These are phyloP conservation scores for Phytophthora sojae DNA, from an alignment of 352 stramenopile genomes.

Conservation along the genomic window DNA sequence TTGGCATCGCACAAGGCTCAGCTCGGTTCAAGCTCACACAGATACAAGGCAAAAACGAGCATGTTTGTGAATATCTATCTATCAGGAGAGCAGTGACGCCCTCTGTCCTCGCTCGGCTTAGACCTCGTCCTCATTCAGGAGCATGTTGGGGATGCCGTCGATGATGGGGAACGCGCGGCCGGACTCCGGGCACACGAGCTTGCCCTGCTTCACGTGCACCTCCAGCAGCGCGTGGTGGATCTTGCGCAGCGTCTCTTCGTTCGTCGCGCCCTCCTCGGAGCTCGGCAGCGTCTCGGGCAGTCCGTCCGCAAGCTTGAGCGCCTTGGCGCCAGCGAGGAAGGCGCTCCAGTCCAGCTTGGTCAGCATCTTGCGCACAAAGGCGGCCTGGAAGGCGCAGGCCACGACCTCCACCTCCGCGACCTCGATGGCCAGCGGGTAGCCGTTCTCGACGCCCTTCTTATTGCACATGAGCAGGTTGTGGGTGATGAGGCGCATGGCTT, in stretches of 20 bases:
- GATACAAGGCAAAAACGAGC: conserved; percentile 6
- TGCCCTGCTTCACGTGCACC: conserved; percentile 96
- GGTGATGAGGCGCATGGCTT: conserved; percentile 91
- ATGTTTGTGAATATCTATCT: conserved; percentile 43
- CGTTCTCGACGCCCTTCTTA: conserved; percentile 93
- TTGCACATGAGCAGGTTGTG: conserved; percentile 96
- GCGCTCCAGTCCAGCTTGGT: conserved; percentile 90
- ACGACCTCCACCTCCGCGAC: conserved; percentile 83
- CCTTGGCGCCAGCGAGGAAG: conserved; percentile 82
- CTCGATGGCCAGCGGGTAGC: conserved; percentile 93
- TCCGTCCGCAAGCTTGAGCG: conserved; percentile 74
- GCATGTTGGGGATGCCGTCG: conserved; percentile 98
- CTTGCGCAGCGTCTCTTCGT: conserved; percentile 84
- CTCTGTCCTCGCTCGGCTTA: conserved; percentile 34
- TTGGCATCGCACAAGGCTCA: conserved; percentile 12
- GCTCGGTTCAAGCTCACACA: neutral
- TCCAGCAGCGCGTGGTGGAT: conserved; percentile 93
- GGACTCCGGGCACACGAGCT: conserved; percentile 96
- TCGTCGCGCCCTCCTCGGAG: conserved; percentile 40
- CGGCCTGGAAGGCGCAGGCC: conserved; percentile 80
- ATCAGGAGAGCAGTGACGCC: conserved; percentile 13
- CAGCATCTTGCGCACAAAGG: conserved; percentile 92
- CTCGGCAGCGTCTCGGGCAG: conserved; percentile 64
- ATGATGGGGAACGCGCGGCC: conserved; percentile 96
- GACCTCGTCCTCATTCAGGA: conserved; percentile 92